These are phyloP conservation scores for Wickerhamiella allomyrinae DNA, from an alignment of 805 yeast species.

Conservation along the genomic window DNA sequence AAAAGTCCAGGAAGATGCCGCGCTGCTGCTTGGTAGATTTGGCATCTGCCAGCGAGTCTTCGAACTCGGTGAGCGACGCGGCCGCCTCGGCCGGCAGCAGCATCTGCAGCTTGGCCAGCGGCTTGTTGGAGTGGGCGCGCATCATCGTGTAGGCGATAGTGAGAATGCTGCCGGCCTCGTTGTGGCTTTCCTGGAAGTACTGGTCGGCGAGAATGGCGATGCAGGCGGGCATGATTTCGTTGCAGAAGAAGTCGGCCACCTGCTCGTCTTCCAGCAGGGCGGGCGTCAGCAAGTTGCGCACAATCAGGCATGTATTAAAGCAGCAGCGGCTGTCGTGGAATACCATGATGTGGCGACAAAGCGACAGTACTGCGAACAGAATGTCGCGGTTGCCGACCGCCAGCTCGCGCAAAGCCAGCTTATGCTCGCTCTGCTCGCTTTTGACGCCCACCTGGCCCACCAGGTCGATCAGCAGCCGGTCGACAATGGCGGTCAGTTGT, in stretches of 20 bases:
- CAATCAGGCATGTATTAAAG: conserved; percentile 71
- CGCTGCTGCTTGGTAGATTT: conserved; percentile 65
- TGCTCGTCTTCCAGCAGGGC: conserved; percentile 55
- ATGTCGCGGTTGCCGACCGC: conserved; percentile 51
- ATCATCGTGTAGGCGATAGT: conserved; percentile 65
- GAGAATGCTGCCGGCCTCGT: conserved; percentile 82
- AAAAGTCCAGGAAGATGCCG: conserved; percentile 59
- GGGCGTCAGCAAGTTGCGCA: conserved; percentile 46
- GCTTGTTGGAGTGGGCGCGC: conserved; percentile 53
- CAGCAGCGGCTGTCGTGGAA: conserved; percentile 88
- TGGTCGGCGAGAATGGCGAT: conserved; percentile 54
- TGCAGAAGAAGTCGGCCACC: conserved; percentile 57
- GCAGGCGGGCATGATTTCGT: conserved; percentile 55
- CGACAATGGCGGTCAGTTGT: conserved; percentile 86
- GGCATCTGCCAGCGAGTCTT: conserved; percentile 46
- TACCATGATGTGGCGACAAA: conserved; percentile 61
- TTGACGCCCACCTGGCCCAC: conserved; percentile 59
- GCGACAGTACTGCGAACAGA: conserved; percentile 62
- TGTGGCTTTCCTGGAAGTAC: conserved; percentile 72
- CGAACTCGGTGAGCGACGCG: conserved; percentile 48
- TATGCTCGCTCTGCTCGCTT: conserved; percentile 35
- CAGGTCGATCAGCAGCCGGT: conserved; percentile 70
- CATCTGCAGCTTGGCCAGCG: conserved; percentile 44
- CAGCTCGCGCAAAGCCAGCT: conserved; percentile 39
- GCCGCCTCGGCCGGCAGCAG: conserved; percentile 36